phyloP scores from a whole-genome alignment of 495 filamentous ascomycete genomes.

The Neurospora intermedia region DNA sequence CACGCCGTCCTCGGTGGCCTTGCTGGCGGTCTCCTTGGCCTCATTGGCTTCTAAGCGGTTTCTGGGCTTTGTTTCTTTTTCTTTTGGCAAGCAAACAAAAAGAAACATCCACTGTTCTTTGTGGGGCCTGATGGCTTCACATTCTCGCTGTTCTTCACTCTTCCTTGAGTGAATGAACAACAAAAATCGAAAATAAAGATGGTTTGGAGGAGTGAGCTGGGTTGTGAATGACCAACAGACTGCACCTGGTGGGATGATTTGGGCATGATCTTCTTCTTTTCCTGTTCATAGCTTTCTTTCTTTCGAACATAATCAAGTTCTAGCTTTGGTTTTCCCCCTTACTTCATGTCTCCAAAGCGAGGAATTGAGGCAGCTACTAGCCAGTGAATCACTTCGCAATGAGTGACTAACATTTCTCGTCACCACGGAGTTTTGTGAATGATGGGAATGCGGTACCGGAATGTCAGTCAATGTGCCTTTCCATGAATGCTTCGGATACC shows the following conservation, averaged over 20 bases:
- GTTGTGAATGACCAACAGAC: neutral
- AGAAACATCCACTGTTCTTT: neutral
- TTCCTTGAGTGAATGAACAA: neutral
- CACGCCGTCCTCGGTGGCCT: constrained; percentile 22
- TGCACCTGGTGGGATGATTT: neutral
- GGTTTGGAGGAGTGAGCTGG: neutral
- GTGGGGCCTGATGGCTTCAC: neutral
- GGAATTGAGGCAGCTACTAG: neutral
- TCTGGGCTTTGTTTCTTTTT: neutral
- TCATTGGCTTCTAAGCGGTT: constrained; percentile 7
- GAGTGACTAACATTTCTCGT: neutral
- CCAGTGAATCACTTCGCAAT: neutral
- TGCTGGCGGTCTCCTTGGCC: constrained; percentile 20
- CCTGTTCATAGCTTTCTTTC: neutral
- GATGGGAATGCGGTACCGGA: neutral
- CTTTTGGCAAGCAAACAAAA: neutral
- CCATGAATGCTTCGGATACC: neutral
- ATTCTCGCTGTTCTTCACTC: neutral
- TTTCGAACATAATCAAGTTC: neutral
- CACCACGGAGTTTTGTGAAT: neutral
- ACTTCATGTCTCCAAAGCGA: neutral
- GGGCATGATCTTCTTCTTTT: neutral
- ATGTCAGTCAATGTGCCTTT: neutral
- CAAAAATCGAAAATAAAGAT: neutral
- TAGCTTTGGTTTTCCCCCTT: neutral